Base-by-base conservation (phyloP, 2,329 filamentous ascomycete genomes). In the Aureobasidium sp. region DNA sequence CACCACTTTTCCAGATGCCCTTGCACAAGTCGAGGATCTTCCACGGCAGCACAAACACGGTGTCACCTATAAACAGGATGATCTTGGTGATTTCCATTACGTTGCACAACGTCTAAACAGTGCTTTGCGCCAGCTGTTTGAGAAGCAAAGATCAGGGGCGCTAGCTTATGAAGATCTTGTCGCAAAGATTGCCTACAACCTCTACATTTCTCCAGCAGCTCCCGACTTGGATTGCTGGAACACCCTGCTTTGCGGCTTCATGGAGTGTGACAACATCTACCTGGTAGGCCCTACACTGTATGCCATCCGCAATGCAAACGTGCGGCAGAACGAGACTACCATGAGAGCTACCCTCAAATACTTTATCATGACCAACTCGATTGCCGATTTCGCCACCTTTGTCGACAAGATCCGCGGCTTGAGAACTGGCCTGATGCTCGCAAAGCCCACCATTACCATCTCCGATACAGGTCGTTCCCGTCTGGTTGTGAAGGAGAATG, bases 201-300 rank as follows among this genome's bases (percentile, higher is more conserved):
- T 94, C 3, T 77, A 90, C 17, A 74, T 83, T 3, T 84, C 83
- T 2, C 70, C 79, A 1, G 76, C 82, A 19, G 81, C 71, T 9
- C 87, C 88, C 0, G 83, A 83, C 63, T 79, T 88, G 37, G 78
- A 84, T 64, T 90, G 85, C 3, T 90, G 85, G 74, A 91, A 91
- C 68, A 79, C 80, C 13, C 77, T 94, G 27, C 79, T 93, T 2
- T 70, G 81, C n/a, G 81, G 82, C n/a, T 84, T 93, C 54, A 78
- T 81, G 57, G 54, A 42, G 11, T 29, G 25, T 25, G 31, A 47
- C 11, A 29, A 45, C 4, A 19, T 31, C 13, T 7, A 25, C 19
- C 13, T 57, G 40, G 40, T 46, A 3, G 29, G 23, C 3, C 58
- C 49, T 37, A 66, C 74, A 23, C 70, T 75, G 25, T 33, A 31